Percentiles rank a stretch among this genome's conserved stretches.
phyloP scores from a whole-genome alignment of 768 basidiomycete species.

The Boletus pseudopeckii region DNA sequence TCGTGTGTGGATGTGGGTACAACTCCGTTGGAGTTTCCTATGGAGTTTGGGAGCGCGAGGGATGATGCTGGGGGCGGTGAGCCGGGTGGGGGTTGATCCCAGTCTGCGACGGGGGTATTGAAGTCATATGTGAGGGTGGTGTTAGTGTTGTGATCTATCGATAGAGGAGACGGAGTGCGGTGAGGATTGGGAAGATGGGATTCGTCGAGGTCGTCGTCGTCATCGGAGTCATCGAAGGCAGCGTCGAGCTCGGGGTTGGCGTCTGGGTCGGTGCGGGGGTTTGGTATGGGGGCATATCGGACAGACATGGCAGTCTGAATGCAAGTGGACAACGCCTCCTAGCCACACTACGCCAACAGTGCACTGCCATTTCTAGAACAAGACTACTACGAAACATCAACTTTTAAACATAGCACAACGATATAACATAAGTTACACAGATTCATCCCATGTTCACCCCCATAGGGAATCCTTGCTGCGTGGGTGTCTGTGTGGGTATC shows the following conservation, averaged over 20 bases:
- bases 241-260: conserved; percentile 73
- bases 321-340: background rate
- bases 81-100: conserved; percentile 79
- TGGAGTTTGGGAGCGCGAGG: conserved; percentile 62
- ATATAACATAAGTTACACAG: background rate
- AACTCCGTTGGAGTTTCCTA: conserved; percentile 73
- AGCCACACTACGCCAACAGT: background rate
- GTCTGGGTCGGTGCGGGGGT: conserved; percentile 47
- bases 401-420: background rate
- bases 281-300: conserved; percentile 69
- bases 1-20: conserved; percentile 48
- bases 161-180: conserved; percentile 27
- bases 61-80: conserved; percentile 69
- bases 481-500: conserved; percentile 9
- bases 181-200: conserved; percentile 51
- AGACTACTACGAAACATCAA: background rate
- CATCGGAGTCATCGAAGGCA: conserved; percentile 79
- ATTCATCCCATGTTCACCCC: conserved; percentile 8
- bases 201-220: conserved; percentile 48
- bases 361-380: conserved; percentile 11
- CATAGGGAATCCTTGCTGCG: conserved; percentile 26
- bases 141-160: conserved; percentile 3
- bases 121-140: conserved; percentile 65
- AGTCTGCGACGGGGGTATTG: conserved; percentile 62
- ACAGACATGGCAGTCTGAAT: conserved; percentile 38